phyloP scores from a whole-genome alignment of 164 flowering plant species.

The Vitis rotundifolia region DNA sequence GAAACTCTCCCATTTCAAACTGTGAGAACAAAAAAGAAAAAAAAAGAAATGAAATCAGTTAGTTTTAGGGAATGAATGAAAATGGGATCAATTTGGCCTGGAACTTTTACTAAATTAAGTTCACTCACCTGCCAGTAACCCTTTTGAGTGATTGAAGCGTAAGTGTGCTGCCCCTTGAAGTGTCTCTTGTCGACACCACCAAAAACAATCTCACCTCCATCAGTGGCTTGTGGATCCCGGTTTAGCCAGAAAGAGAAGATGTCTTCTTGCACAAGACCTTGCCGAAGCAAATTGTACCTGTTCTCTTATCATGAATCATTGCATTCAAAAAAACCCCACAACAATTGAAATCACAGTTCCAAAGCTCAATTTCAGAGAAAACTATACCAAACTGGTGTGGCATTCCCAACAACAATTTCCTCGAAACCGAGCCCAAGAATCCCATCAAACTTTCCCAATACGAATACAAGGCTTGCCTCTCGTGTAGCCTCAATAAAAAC shows the following conservation, averaged over 20 bases:
- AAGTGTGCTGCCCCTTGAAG: conserved; percentile 43
- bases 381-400: conserved; percentile 42
- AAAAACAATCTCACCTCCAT: conserved; percentile 50
- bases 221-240: conserved; percentile 32
- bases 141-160: conserved; percentile 56
- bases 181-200: conserved; percentile 44
- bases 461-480: conserved; percentile 40
- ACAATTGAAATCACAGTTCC: neutral
- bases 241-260: conserved; percentile 50
- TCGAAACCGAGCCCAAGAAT: conserved; percentile 54
- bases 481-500: conserved; percentile 80
- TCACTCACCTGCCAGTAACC: conserved; percentile 87
- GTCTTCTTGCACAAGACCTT: conserved; percentile 42
- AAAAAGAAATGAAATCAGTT: neutral
- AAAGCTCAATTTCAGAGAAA: too few relatives aligned
- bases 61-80: neutral
- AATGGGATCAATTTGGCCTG: neutral
- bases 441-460: conserved; percentile 81
- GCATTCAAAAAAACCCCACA: too few relatives aligned
- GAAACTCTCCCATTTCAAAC: conserved; percentile 89
- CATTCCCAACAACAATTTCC: conserved; percentile 69
- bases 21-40: conserved; percentile 22
- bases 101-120: neutral
- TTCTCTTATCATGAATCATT: neutral
- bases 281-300: conserved; percentile 46